Conservation (phyloP, 352 stramenopile species). For the Phytophthora hibernalis region DNA sequence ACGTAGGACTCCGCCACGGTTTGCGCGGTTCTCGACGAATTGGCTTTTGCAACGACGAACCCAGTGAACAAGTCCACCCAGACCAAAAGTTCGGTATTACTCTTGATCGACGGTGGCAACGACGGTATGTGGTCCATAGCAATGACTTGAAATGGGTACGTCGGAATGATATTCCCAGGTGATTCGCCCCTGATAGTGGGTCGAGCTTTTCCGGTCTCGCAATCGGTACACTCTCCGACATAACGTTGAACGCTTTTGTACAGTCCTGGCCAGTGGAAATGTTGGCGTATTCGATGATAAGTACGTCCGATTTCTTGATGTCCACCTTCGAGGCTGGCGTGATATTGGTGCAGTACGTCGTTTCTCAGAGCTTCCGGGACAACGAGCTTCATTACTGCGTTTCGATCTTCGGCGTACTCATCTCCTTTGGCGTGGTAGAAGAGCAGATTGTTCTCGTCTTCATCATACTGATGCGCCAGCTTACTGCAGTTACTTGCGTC, state of each 20-base stretch:
- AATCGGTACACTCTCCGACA: neutral
- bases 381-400: neutral
- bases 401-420: too few species aligned
- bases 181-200: neutral
- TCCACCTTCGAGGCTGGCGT: slow-evolving; percentile 4
- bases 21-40: neutral
- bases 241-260: neutral
- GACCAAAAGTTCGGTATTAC: neutral
- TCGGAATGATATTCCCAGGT: neutral
- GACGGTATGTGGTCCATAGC: neutral
- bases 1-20: slow-evolving; percentile 17
- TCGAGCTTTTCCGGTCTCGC: too few species aligned
- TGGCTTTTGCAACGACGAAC: neutral
- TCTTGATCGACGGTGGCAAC: neutral
- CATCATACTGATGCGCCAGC: too few species aligned
- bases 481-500: too few species aligned
- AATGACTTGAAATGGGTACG: neutral
- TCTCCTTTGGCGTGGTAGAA: too few species aligned
- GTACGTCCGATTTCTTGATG: slow-evolving; percentile 20
- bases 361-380: slow-evolving; percentile 3
- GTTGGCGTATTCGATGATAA: neutral
- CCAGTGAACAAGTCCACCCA: neutral
- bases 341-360: slow-evolving; percentile 18
- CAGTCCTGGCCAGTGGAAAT: slow-evolving; percentile 13
- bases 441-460: too few species aligned